Conservation (phyloP, 2,329 filamentous ascomycete genomes). For the Calonectria hongkongensis region DNA sequence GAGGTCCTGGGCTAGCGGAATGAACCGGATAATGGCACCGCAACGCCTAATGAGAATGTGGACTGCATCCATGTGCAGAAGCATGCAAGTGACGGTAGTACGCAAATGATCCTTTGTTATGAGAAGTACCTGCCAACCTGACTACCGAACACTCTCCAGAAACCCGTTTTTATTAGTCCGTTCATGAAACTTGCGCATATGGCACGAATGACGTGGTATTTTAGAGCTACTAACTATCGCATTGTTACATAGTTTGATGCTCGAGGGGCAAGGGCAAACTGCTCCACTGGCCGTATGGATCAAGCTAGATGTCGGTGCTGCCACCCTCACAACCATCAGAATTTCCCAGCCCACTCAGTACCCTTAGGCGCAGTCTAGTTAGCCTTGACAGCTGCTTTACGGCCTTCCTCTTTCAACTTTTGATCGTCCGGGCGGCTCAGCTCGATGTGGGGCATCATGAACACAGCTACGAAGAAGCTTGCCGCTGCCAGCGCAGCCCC, state of each 20-base stretch:
- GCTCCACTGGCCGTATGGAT: conserved; percentile 1
- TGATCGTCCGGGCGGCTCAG: conserved; percentile 43
- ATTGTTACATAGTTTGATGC: conserved; percentile 10
- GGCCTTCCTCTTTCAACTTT: conserved; percentile 15
- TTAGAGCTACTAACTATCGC: neutral
- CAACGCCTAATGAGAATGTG: neutral
- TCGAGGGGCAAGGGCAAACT: neutral
- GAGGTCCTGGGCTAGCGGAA: neutral
- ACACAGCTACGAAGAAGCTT: conserved; percentile 61
- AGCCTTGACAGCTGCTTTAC: neutral
- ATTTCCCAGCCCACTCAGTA: neutral
- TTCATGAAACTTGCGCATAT: neutral
- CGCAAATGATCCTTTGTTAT: neutral
- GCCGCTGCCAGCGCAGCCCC: conserved; percentile 60
- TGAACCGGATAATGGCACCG: neutral
- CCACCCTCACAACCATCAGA: neutral
- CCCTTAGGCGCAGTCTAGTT: neutral
- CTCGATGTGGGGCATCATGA: conserved; percentile 64
- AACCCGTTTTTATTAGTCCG: neutral
- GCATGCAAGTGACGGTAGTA: neutral
- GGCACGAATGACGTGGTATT: conserved; percentile 1
- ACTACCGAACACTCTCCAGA: neutral
- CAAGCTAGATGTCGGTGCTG: neutral
- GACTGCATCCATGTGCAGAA: neutral
- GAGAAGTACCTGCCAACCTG: neutral